Evolutionary conservation across 163 green algal genomes (phyloP), one percentile per base, ranked within the genome.

Genomic region (Trebouxiophyceae sp.): DNA sequence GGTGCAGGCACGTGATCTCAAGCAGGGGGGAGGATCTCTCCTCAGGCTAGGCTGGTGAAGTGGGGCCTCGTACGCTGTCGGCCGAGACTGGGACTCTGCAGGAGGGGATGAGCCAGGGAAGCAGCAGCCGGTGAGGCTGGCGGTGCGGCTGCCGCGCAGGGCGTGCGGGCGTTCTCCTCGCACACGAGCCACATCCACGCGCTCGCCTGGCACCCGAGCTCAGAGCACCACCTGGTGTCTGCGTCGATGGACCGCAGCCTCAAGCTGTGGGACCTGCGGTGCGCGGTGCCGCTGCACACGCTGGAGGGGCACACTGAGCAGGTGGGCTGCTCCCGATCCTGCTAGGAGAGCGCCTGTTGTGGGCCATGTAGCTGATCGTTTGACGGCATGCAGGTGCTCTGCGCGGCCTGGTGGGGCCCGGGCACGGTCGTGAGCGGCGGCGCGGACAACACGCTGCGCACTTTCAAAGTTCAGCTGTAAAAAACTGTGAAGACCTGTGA

Each of bases 241-340:
- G 77, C 66, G 5, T 86, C 79, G 2, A 75, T 84, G 66, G 86
- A 93, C 65, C 66, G 64, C 16, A 76, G 69, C 22, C 46, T 74
- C 12, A 87, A 89, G 74, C 55, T 96, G 56, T 97, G 89, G 89
- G 91, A 97, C 73, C 61, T 87, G 8, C 69, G 91, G 20, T 75
- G 65, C 0, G 27, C 58, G 3, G 74, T 95, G 33, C 83, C 89
- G 4, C 75, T 96, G 45, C 79, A 79, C 61, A 91, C 79, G 19
- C 63, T 96, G 32, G 33, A 65, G n/a, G 55, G 46, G 2, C 81
- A 86, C 47, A 75, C 47, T 5, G 85, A 86, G 63, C 95, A 92
- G 81, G 78, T 85, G 68, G 3, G 61, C 23, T n/a, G n/a, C n/a
- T n/a, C n/a, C n/a, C n/a, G n/a, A n/a, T n/a, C n/a, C 20, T 54